phyloP scores from a whole-genome alignment of 352 stramenopile species.

The Globisporangium barbulae region DNA sequence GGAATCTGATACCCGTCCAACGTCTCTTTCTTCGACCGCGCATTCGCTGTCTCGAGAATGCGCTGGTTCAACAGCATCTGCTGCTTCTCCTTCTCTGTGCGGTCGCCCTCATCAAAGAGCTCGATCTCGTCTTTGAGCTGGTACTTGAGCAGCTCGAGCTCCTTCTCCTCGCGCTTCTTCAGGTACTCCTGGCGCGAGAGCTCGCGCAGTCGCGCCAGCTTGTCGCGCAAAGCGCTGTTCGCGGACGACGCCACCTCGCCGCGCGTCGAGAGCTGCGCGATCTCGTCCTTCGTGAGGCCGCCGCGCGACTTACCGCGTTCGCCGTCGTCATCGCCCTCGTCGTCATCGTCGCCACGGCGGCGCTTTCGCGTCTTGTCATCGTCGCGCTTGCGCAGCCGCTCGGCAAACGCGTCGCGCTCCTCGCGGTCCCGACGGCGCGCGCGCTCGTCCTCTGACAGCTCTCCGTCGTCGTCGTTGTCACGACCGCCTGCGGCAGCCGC shows the following conservation, averaged over 20 bases:
- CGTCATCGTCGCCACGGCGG: slow-evolving; percentile 30
- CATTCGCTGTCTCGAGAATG: slow-evolving; percentile 89
- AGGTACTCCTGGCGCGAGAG: slow-evolving; percentile 96
- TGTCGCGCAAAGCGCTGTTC: slow-evolving; percentile 36
- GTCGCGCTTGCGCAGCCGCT: slow-evolving; percentile 72
- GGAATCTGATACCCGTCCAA: slow-evolving; percentile 93
- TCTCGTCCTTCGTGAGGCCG: slow-evolving; percentile 70
- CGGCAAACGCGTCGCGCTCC: slow-evolving; percentile 81
- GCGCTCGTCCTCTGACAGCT: slow-evolving; percentile 37
- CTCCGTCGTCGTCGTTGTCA: slow-evolving; percentile 8
- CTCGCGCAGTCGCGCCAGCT: slow-evolving; percentile 81
- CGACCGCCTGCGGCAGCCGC: background rate
- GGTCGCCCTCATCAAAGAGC: slow-evolving; percentile 75
- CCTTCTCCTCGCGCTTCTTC: slow-evolving; percentile 97
- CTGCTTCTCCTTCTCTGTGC: slow-evolving; percentile 80
- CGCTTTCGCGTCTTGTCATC: slow-evolving; percentile 70
- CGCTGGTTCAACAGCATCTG: slow-evolving; percentile 82
- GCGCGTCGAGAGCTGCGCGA: slow-evolving; percentile 77
- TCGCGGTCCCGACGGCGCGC: slow-evolving; percentile 54
- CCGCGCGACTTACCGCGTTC: slow-evolving; percentile 14
- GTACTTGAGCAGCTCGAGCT: slow-evolving; percentile 92
- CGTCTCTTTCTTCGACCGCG: slow-evolving; percentile 46
- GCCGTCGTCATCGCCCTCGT: slow-evolving; percentile 20
- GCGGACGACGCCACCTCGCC: slow-evolving; percentile 56
- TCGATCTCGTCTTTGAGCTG: slow-evolving; percentile 76